These are phyloP conservation scores for Amborella trichopoda DNA, from an alignment of 164 flowering plant genomes.

Conservation along the genomic window DNA sequence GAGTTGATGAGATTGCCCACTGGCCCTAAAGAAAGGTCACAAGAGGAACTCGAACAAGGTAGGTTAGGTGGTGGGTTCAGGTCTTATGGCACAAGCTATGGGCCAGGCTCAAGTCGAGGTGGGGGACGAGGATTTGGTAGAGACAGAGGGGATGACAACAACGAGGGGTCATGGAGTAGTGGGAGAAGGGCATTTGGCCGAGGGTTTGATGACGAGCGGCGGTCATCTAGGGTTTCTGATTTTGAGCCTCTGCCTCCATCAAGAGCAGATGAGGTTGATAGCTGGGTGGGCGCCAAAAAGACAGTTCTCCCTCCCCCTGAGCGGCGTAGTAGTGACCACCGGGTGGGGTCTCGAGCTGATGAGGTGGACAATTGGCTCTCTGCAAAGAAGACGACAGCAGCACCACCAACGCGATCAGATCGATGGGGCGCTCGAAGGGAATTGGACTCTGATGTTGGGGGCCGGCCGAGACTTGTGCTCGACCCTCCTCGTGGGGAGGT, in stretches of 20 bases:
- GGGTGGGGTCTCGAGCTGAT: conserved; percentile 61
- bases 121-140: conserved; percentile 8
- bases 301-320: conserved; percentile 18
- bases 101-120: conserved; percentile 15
- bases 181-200: conserved; percentile 33
- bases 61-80: conserved; percentile 63
- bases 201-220: conserved; percentile 55
- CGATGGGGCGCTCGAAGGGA: conserved; percentile 22
- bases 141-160: neutral
- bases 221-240: conserved; percentile 55
- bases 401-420: conserved; percentile 17
- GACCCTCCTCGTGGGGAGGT: conserved; percentile 29
- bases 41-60: conserved; percentile 49
- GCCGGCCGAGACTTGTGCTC: conserved; percentile 41
- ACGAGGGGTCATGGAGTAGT: neutral
- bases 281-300: conserved; percentile 57
- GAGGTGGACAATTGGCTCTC: conserved; percentile 68
- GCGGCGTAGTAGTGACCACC: conserved; percentile 22
- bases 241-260: conserved; percentile 43
- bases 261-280: conserved; percentile 81
- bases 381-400: conserved; percentile 35
- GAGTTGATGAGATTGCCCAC: conserved; percentile 71
- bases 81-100: conserved; percentile 37
- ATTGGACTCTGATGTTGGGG: conserved; percentile 32
- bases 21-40: conserved; percentile 52